These are phyloP conservation scores for Bombardia bombarda DNA, from an alignment of 495 filamentous ascomycete genomes.

Conservation along the genomic window DNA sequence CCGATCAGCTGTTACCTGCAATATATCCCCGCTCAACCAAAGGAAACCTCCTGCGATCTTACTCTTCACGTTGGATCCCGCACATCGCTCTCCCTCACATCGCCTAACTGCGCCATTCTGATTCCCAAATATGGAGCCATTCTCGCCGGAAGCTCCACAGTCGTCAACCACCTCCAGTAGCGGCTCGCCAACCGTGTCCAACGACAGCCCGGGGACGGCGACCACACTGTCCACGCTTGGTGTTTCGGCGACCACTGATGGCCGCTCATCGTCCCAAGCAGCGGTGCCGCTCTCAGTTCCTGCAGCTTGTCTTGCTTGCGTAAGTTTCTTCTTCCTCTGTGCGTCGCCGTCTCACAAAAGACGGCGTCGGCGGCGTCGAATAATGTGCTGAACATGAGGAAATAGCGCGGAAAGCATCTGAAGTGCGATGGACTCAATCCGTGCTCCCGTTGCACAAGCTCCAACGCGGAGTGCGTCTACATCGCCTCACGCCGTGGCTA, in stretches of 20 bases:
- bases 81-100: slow-evolving; percentile 3
- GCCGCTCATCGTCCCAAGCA: slow-evolving; percentile 18
- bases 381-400: slow-evolving; percentile 7
- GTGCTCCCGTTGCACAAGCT: slow-evolving; percentile 35
- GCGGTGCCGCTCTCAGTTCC: slow-evolving; percentile 33
- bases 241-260: slow-evolving; percentile 25
- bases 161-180: slow-evolving; percentile 20
- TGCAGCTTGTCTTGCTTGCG: slow-evolving; percentile 41
- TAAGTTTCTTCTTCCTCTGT: slow-evolving; percentile 23
- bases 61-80: slow-evolving; percentile 1
- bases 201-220: slow-evolving; percentile 24
- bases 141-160: slow-evolving; percentile 25
- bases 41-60: too few species aligned
- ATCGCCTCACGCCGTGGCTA: slow-evolving; percentile 44
- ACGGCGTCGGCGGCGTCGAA: not conserved
- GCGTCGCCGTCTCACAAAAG: slow-evolving; percentile 1
- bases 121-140: slow-evolving; percentile 27
- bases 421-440: slow-evolving; percentile 41
- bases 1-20: too few species aligned
- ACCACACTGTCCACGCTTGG: slow-evolving; percentile 17
- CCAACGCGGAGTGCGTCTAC: slow-evolving; percentile 38
- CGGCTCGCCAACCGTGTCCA: slow-evolving; percentile 23
- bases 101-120: too few species aligned
- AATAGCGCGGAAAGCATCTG: slow-evolving; percentile 41
- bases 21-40: too few species aligned